phyloP scores from a whole-genome alignment of 73 alveolate genomes.

The Symbiodinium natans region DNA sequence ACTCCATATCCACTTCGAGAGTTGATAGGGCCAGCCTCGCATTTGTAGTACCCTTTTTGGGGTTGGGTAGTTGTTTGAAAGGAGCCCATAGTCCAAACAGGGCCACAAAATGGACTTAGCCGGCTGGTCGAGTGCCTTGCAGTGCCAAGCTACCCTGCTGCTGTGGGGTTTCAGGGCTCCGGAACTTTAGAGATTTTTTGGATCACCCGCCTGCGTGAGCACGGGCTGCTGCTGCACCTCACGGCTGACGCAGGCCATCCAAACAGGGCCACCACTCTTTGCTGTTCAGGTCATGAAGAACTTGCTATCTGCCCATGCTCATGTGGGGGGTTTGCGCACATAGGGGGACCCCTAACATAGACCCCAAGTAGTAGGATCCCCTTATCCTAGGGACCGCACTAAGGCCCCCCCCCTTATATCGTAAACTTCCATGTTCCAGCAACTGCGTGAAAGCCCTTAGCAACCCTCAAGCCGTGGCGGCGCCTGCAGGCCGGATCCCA shows the following conservation, averaged over 20 bases:
- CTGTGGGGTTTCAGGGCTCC: background rate
- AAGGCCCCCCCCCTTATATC: too few relatives aligned
- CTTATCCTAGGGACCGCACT: too few relatives aligned
- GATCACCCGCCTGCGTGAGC: too few relatives aligned
- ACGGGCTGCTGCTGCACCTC: too few relatives aligned
- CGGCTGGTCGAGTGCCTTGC: background rate
- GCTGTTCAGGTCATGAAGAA: too few relatives aligned
- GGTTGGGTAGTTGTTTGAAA: background rate
- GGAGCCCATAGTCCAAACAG: background rate
- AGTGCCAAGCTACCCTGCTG: background rate
- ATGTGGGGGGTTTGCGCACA: too few relatives aligned
- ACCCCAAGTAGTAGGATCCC: too few relatives aligned
- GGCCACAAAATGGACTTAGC: background rate
- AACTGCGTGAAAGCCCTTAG: background rate
- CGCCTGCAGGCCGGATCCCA: slow-evolving; percentile 59
- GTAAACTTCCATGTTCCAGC: too few relatives aligned
- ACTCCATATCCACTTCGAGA: background rate
- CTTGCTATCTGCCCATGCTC: too few relatives aligned
- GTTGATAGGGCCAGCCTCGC: background rate
- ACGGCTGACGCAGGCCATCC: too few relatives aligned
- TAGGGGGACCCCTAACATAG: too few relatives aligned
- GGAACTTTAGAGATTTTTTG: background rate
- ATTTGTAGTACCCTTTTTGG: background rate
- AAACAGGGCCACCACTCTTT: too few relatives aligned
- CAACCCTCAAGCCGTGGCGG: background rate